Conservation (phyloP, 768 basidiomycete species). For the Suillus subluteus region DNA sequence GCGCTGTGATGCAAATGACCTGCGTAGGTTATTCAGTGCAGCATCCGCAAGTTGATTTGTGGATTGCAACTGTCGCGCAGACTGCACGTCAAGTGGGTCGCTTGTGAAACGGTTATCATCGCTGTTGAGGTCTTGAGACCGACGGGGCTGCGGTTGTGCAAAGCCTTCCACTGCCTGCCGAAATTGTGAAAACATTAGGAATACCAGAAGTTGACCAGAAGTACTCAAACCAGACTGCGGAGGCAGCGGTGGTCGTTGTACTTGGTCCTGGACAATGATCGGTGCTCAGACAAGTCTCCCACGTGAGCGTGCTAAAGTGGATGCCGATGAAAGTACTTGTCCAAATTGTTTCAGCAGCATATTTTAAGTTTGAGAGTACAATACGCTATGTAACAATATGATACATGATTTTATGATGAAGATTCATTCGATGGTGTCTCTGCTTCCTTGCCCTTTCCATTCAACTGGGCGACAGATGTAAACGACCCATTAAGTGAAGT, state of each 20-base stretch:
- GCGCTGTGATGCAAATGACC: slow-evolving; percentile 60
- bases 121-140: slow-evolving; percentile 36
- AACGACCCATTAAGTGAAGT: slow-evolving; percentile 19
- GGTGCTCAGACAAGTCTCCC: slow-evolving; percentile 6
- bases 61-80: slow-evolving; percentile 37
- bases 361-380: background rate
- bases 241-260: background rate
- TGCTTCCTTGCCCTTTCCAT: slow-evolving; percentile 66
- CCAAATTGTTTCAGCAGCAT: background rate
- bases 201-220: background rate
- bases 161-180: slow-evolving; percentile 74
- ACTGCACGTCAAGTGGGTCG: slow-evolving; percentile 38
- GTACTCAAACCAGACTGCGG: slow-evolving; percentile 2
- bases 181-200: slow-evolving; percentile 73
- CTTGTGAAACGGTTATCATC: slow-evolving; percentile 36
- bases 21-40: slow-evolving; percentile 53
- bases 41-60: slow-evolving; percentile 28
- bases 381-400: background rate
- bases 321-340: background rate
- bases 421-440: slow-evolving; percentile 28
- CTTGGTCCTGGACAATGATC: background rate
- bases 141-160: slow-evolving; percentile 50
- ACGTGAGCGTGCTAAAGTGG: background rate
- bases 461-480: slow-evolving; percentile 28
- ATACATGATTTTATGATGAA: slow-evolving; percentile 17